Conservation (phyloP, 2,329 filamentous ascomycete genomes). For the Scorias spongiosa region DNA sequence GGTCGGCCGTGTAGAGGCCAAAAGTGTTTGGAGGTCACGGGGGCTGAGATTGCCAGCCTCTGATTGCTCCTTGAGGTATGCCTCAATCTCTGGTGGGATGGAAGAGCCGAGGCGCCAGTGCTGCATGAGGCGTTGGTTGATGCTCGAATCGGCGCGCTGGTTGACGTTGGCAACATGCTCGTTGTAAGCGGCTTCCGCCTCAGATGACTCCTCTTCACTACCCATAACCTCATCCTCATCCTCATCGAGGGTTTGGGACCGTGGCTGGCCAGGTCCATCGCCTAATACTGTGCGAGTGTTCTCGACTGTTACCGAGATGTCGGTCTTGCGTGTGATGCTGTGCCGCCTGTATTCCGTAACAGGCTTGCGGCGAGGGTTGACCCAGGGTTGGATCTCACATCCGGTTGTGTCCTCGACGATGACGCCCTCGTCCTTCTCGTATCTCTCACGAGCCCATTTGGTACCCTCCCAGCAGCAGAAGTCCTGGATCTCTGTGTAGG, state of each 20-base stretch:
- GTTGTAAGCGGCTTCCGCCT: slow-evolving; percentile 10
- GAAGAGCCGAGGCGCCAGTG: slow-evolving; percentile 17
- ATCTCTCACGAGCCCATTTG: slow-evolving; percentile 67
- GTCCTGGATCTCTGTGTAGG: slow-evolving; percentile 51
- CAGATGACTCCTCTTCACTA: slow-evolving; percentile 7
- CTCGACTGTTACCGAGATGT: slow-evolving; percentile 18
- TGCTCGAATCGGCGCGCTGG: slow-evolving; percentile 12
- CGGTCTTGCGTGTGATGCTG: slow-evolving; percentile 19
- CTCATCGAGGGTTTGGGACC: slow-evolving; percentile 2
- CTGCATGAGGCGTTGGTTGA: slow-evolving; percentile 16
- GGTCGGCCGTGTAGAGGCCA: not conserved
- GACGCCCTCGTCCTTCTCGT: slow-evolving; percentile 58
- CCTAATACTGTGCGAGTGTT: slow-evolving; percentile 3
- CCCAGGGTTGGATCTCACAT: slow-evolving; percentile 50
- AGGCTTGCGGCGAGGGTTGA: slow-evolving; percentile 19
- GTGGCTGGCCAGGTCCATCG: not conserved
- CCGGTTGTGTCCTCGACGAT: slow-evolving; percentile 56
- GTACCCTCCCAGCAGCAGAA: slow-evolving; percentile 75
- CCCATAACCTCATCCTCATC: slow-evolving; percentile 8
- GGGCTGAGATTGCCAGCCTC: slow-evolving; percentile 12
- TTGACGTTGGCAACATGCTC: slow-evolving; percentile 13
- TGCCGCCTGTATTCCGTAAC: slow-evolving; percentile 9
- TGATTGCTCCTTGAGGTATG: slow-evolving; percentile 20
- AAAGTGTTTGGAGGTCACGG: not conserved
- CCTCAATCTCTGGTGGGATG: slow-evolving; percentile 19